Base-by-base conservation (phyloP, 192 early-diverging fungal species). In the Linnemannia schmuckeri region DNA sequence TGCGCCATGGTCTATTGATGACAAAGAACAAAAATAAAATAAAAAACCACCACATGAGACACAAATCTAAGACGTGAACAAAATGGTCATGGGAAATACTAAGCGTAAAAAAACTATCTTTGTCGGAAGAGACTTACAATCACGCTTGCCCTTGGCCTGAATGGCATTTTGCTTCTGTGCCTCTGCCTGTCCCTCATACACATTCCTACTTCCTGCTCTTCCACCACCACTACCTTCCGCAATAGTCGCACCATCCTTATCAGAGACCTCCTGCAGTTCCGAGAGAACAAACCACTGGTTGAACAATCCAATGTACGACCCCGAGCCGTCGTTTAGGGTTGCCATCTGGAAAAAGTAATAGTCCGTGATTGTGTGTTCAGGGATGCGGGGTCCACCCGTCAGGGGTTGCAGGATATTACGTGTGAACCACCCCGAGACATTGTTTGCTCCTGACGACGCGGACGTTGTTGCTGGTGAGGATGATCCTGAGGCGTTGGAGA, bases 261-360 rank as follows among this genome's bases (percentile, higher is more conserved):
- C 38, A 4, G 69, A 63, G 42, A 84, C 47, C 20, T 84, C 70
- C 49, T 84, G 81, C 33, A 90, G 71, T 49, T 90, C 79, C 10
- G 82, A 85, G 17, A 88, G 66, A 42, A 82, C 38, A 77, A 75
- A 90, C 89, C 89, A 90, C 41, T 81, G 69, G 10, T 81, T 70
- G 27, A 81, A 82, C 20, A 84, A 37, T 37, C 89, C 89, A 30
- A 90, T 40, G 66, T 90, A 90, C 22, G 74, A 71, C 42, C 82
- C 89, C 20, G 85, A 77, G 7, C 82, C 86, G 37, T 90, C 82
- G 41, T 76, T 79, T 20, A 88, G 44, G 0, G 78, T 79, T 10
- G 87, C 89, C 18, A 90, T 71, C 6, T 37, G 74, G 66, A 90
- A 90, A 46, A 79, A 76, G 33, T 77, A 82, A 72, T 88, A 90